phyloP scores from a whole-genome alignment of 1,284 basidiomycete genomes.

The Agaricales sp. region DNA sequence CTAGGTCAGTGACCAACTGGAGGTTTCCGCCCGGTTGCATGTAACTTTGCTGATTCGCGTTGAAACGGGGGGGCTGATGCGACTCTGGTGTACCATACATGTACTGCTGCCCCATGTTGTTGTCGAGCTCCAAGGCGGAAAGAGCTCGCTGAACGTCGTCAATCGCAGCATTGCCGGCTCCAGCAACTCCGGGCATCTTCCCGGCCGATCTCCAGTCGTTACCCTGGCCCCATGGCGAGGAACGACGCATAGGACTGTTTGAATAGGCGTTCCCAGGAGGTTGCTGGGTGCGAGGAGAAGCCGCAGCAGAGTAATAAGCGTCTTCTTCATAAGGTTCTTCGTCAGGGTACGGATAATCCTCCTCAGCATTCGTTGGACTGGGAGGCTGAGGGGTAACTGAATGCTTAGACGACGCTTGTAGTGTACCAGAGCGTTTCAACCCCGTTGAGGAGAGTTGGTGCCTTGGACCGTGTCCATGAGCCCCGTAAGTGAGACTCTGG shows the following conservation, averaged over 20 bases:
- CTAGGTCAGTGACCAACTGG: conserved; percentile 21
- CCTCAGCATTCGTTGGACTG: conserved; percentile 25
- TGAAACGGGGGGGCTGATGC: conserved; percentile 63
- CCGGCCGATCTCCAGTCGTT: conserved; percentile 54
- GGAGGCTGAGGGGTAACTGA: not conserved
- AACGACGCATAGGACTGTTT: conserved; percentile 51
- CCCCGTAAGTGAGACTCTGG: conserved; percentile 66
- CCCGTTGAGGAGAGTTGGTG: conserved; percentile 29
- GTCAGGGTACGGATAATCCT: conserved; percentile 40
- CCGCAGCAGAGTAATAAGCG: conserved; percentile 28
- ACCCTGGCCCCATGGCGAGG: conserved; percentile 52
- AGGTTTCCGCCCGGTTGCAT: not conserved
- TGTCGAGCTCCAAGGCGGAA: conserved; percentile 49
- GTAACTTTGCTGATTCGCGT: conserved; percentile 29
- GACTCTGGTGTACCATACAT: conserved; percentile 23
- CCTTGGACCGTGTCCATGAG: conserved; percentile 30
- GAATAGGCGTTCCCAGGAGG: conserved; percentile 35
- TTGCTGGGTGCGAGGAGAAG: conserved; percentile 11
- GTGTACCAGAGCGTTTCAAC: conserved; percentile 65
- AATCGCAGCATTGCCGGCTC: conserved; percentile 25
- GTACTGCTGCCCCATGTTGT: conserved; percentile 21
- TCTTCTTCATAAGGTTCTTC: conserved; percentile 49
- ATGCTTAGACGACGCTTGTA: conserved; percentile 34
- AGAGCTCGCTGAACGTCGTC: conserved; percentile 71
- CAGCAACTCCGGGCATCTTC: conserved; percentile 18